Base-by-base conservation (phyloP, 192 early-diverging fungal genomes). In the Coemansia sp. region DNA sequence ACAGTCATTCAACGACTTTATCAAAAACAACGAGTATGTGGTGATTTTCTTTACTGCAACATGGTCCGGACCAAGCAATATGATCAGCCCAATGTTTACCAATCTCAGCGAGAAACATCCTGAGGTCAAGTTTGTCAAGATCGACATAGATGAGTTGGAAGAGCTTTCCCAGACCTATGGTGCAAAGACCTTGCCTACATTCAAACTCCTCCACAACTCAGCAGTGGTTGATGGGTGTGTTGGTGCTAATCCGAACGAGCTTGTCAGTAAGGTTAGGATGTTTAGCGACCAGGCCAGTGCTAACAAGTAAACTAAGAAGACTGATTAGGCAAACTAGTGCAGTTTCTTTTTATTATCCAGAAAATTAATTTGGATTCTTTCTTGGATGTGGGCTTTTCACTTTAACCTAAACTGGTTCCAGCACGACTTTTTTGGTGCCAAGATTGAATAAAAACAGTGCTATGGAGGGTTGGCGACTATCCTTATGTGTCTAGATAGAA, bases 101-200 rank as follows among this genome's bases (percentile, higher is more conserved):
- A 57, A 83, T 54, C 81, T 94, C 10, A 66, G 88, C 2, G 60
- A 70, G n/a, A 58, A 83, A 23, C 66, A 81, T 67, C 15, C 82
- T 1, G 71, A 86, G 39, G 71, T 90, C 45, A 62, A 66, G 35
- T 94, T 96, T 61, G 72, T 89, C 56, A 90, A 92, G 81, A 86
- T 96, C 41, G 88, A 94, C 81, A 90, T 96, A 11, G 94, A 96
- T 58, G 85, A 90, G 0, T 67, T 74, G 43, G 25, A 38, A 58
- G 78, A 81, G 41, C 38, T 76, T 56, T 80, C 85, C 19, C 23
- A 52, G 21, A 11, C 17, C 5, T 81, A 69, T 58, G 48, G 66
- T 0, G 73, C 90, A 58, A 73, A 75, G 1, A 86, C 88, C 53
- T 90, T 90, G 88, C 90, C 19, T 5, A 92, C 90, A 11, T 94